These are phyloP conservation scores for Anaeramoeba ignava DNA, from an alignment of 78 protist species.

Conservation along the genomic window DNA sequence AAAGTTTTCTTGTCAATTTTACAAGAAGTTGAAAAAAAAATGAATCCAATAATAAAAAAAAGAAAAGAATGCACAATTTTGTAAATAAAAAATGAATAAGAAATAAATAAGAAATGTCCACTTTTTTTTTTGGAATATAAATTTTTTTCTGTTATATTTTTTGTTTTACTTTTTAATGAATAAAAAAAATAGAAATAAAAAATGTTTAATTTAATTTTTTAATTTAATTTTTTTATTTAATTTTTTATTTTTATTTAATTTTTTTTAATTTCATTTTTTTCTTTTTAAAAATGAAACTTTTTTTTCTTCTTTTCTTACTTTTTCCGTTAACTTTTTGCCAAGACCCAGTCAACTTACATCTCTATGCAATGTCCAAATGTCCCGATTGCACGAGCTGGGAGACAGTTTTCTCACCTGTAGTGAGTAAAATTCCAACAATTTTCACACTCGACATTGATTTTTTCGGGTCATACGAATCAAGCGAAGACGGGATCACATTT, in stretches of 20 bases:
- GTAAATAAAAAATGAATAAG: no score
- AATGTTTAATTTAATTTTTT: no score
- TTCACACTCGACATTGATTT: background rate
- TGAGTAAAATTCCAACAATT: background rate
- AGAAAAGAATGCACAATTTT: no score
- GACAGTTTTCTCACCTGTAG: background rate
- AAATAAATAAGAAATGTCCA: no score
- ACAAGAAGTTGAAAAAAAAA: no score
- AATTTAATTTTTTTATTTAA: no score
- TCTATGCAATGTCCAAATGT: background rate
- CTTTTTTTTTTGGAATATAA: no score
- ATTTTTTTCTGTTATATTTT: no score
- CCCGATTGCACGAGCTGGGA: background rate
- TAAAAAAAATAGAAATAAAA: no score
- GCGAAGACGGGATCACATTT: background rate
- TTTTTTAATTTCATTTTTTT: background rate
- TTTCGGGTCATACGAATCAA: background rate
- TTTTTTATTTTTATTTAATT: background rate
- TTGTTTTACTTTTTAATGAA: no score
- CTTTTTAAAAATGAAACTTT: background rate
- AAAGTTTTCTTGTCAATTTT: no score
- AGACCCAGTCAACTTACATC: background rate
- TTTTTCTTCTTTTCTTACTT: background rate
- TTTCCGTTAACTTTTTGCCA: background rate
- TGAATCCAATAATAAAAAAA: no score